Percentiles rank a stretch among this genome's conserved stretches.
These are phyloP conservation scores for Selenicereus undatus DNA, from an alignment of 148 eudicot species.

Conservation along the genomic window DNA sequence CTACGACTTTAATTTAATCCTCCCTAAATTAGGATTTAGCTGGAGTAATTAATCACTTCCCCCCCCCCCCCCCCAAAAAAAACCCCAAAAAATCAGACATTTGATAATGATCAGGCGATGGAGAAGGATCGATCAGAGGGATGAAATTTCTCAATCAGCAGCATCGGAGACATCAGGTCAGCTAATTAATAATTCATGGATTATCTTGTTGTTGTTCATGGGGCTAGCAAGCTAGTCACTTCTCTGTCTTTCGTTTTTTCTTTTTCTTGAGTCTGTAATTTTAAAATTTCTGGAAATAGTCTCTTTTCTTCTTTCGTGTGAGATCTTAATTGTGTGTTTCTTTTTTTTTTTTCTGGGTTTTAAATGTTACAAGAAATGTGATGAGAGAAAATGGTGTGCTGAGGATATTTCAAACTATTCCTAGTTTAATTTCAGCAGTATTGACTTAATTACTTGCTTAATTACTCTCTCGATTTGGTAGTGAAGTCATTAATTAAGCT, in stretches of 20 bases:
- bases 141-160: neutral
- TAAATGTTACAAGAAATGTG: neutral
- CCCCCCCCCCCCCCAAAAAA: neutral
- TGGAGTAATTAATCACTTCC: constrained; percentile 6
- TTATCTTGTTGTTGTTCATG: constrained; percentile 4
- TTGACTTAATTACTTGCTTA: neutral
- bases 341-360: neutral
- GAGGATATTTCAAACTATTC: neutral
- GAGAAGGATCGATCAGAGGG: constrained; percentile 8
- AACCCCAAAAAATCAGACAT: neutral
- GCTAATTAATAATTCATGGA: constrained; percentile 8
- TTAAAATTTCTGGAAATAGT: constrained; percentile 32
- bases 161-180: constrained; percentile 25
- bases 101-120: constrained; percentile 4
- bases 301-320: neutral
- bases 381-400: too few species aligned
- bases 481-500: too few species aligned
- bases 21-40: constrained; percentile 13
- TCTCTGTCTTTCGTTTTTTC: neutral
- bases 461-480: neutral
- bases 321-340: neutral
- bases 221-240: neutral
- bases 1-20: neutral
- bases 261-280: neutral
- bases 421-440: neutral